phyloP scores from a whole-genome alignment of 768 basidiomycete genomes.

The Naganishia vaughanmartiniae region DNA sequence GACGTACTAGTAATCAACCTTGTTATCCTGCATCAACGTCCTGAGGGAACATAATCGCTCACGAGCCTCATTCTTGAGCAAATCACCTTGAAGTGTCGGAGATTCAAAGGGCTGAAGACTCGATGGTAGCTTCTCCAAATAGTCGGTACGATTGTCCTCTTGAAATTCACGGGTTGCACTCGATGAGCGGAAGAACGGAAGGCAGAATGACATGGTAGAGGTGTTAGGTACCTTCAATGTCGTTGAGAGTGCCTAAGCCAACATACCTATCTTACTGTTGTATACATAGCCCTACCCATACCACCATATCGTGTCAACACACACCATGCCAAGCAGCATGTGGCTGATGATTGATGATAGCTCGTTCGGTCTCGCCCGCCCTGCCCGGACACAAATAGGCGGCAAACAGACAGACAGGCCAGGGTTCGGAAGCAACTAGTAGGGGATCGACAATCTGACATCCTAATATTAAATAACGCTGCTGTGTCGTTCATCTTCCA shows the following conservation, averaged over 20 bases:
- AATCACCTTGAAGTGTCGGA: neutral
- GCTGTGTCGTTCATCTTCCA: neutral
- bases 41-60: conserved; percentile 37
- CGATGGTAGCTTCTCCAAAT: neutral
- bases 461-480: no score
- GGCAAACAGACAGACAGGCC: no score
- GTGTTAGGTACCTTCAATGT: neutral
- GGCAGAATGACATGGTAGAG: conserved; percentile 13
- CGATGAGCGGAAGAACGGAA: conserved; percentile 9
- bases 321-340: no score
- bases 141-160: neutral
- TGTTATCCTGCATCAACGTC: conserved; percentile 39
- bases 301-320: no score
- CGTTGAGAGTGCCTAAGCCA: neutral
- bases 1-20: conserved; percentile 50
- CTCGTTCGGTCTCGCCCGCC: no score
- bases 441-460: no score
- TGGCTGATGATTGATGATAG: no score
- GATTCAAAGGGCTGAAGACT: neutral
- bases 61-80: conserved; percentile 14
- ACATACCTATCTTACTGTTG: no score
- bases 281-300: no score
- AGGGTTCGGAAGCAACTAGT: no score
- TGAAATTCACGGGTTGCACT: neutral
- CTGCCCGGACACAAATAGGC: no score